Base-by-base conservation (phyloP, 441 rosid genomes). In the California macrophylla region DNA sequence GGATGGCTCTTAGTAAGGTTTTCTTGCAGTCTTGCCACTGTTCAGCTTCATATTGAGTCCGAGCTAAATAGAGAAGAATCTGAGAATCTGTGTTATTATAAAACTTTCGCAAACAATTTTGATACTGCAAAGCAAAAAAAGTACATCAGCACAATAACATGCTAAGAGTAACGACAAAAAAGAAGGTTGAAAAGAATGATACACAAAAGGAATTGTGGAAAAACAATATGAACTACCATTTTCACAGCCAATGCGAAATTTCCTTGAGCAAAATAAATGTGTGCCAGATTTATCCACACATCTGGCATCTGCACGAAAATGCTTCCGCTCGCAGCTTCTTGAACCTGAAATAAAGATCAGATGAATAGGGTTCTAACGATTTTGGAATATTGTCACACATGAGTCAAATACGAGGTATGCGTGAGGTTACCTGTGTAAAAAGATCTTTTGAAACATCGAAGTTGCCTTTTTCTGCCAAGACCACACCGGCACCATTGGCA, bases 11-110 rank as follows among this genome's bases (percentile, higher is more conserved):
- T 71, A 92, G 76, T 62, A 95, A 80, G 69, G 96, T 84, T 85
- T 87, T 95, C 85, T 92, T 95, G 97, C 99, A 95, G 68, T 95
- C 98, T 87, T 92, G 99, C 99, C 99, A 95, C 75, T 92, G 96
- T 81, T 95, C 99, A 75, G 99, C 99, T 87, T 95, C 99, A 82
- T 92, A 92, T 84, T 90, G 91, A 64, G 97, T 92, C 71, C 98
- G 95, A 52, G 99, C 98, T 74, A 95, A 72, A 81, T 95, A 95
- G 65, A 95, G 95, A 84, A 89, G 96, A 81, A 89, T 87, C 72
- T 92, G 98, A 66, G 90, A 87, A 80, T 95, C 98, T 58, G 98
- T 95, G 80, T 87, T 89, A 74, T 84, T 63, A 75, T 81, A 89
- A 80, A 92, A 95, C 85, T 92, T 95, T 87, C 92, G 84, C 88